Evolutionary conservation across 495 filamentous ascomycete genomes (phyloP).

Genomic region (Lentithecium fluviatile): DNA sequence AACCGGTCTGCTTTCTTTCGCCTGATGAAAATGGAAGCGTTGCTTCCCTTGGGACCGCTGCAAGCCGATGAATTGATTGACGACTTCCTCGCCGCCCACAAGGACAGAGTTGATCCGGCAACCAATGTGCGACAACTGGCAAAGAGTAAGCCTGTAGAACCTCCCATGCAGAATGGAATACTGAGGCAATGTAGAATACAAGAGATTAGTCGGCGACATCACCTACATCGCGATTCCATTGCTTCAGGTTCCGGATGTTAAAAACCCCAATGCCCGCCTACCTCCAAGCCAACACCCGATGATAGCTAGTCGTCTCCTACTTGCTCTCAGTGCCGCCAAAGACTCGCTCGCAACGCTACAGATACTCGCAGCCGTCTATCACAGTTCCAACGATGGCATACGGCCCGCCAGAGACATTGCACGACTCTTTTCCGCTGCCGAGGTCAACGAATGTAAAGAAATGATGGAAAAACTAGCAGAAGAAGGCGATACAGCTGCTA

Average conservation of each 20-base stretch:
- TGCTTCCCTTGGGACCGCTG: not conserved
- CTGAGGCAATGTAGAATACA: constrained; percentile 4
- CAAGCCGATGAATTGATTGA: not conserved
- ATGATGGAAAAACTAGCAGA: constrained; percentile 9
- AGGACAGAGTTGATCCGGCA: constrained; percentile 1
- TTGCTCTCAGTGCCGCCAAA: constrained; percentile 3
- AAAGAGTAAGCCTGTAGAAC: constrained; percentile 2
- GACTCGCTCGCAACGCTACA: constrained; percentile 8
- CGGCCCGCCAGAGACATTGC: not conserved
- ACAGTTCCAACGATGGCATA: not conserved
- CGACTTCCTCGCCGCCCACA: not conserved
- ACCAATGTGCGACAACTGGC: not conserved
- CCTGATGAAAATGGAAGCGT: not conserved
- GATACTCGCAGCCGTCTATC: constrained; percentile 1
- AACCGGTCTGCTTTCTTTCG: not conserved
- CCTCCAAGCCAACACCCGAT: constrained; percentile 12
- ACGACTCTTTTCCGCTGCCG: not conserved
- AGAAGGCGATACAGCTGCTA: constrained; percentile 18
- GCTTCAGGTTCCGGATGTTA: constrained; percentile 7
- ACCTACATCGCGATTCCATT: constrained; percentile 9
- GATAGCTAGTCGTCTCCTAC: not conserved
- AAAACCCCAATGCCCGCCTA: not conserved
- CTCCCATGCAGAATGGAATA: not conserved
- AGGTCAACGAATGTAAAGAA: not conserved
- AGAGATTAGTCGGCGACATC: constrained; percentile 2